A percentile compares a stretch with the other conserved stretches of the same genome.
Evolutionary conservation across 2,329 filamentous ascomycete genomes (phyloP).

Genomic region (Colletotrichum orbiculare): DNA sequence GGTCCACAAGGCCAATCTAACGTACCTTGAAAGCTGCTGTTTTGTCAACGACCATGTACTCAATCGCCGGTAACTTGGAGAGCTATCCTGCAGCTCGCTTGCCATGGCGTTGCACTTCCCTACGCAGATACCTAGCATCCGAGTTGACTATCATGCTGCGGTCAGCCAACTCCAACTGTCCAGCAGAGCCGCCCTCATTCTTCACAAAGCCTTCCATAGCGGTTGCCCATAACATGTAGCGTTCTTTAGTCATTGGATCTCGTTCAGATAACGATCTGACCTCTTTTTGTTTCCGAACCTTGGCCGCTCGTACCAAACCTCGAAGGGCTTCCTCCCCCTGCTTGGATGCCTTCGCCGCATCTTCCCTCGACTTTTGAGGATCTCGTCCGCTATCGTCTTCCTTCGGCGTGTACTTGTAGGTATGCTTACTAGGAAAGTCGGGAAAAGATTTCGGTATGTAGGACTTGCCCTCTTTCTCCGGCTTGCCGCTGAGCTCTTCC

Average conservation of each 20-base stretch:
- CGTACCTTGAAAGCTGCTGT: no score
- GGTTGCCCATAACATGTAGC: slow-evolving; percentile 70
- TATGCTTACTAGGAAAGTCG: slow-evolving; percentile 72
- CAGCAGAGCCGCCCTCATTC: slow-evolving; percentile 47
- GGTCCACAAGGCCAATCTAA: no score
- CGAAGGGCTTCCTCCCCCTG: slow-evolving; percentile 72
- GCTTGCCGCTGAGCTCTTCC: slow-evolving; percentile 66
- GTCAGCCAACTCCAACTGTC: slow-evolving; percentile 65
- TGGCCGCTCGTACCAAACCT: slow-evolving; percentile 69
- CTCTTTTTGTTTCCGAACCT: slow-evolving; percentile 73
- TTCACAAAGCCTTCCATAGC: slow-evolving; percentile 69
- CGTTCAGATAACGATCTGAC: slow-evolving; percentile 66
- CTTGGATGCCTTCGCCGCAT: slow-evolving; percentile 68
- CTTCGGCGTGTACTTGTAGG: slow-evolving; percentile 69
- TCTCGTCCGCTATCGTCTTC: slow-evolving; percentile 60
- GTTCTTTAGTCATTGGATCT: slow-evolving; percentile 62
- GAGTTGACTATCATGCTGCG: slow-evolving; percentile 74
- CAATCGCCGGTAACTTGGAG: background rate
- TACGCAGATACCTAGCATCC: slow-evolving; percentile 62
- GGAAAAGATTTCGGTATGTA: slow-evolving; percentile 71
- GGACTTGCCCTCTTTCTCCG: slow-evolving; percentile 64
- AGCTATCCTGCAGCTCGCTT: slow-evolving; percentile 48
- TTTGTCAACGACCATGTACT: background rate
- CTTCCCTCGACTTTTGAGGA: slow-evolving; percentile 68
- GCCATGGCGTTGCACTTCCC: slow-evolving; percentile 61